These are phyloP conservation scores for Phaeomoniella chlamydospora DNA, from an alignment of 2,329 filamentous ascomycete species.

Conservation along the genomic window DNA sequence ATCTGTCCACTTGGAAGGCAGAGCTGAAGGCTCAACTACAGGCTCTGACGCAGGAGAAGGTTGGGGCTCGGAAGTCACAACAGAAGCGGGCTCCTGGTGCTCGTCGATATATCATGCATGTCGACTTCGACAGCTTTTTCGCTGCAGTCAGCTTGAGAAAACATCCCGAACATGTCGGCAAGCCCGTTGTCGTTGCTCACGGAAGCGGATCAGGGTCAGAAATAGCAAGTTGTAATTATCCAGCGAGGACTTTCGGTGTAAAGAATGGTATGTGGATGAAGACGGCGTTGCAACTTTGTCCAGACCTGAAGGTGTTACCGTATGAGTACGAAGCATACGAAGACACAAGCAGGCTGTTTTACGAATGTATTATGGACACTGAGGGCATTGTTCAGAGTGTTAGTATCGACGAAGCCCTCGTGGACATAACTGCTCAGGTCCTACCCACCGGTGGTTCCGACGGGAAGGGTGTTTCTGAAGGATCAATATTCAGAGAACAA, in stretches of 20 bases:
- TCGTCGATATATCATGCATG: constrained; percentile 76
- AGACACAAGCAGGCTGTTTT: constrained; percentile 76
- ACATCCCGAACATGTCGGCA: constrained; percentile 58
- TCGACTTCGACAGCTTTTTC: constrained; percentile 98
- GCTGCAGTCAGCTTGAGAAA: constrained; percentile 79
- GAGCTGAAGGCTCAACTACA: constrained; percentile 84
- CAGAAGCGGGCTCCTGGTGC: constrained; percentile 45
- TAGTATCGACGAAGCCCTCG: constrained; percentile 85
- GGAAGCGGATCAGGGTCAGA: constrained; percentile 75
- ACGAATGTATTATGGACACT: constrained; percentile 64
- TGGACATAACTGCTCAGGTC: constrained; percentile 67
- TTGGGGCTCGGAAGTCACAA: constrained; percentile 26
- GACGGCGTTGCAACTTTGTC: constrained; percentile 65
- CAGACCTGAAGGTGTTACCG: constrained; percentile 74
- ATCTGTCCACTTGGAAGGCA: constrained; percentile 92
- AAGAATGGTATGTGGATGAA: constrained; percentile 99
- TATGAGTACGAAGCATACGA: constrained; percentile 96
- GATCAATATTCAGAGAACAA: constrained; percentile 63
- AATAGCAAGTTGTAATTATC: constrained; percentile 95
- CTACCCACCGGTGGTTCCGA: constrained; percentile 50
- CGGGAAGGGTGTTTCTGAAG: constrained; percentile 50
- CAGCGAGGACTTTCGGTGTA: constrained; percentile 69
- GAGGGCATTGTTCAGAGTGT: constrained; percentile 87
- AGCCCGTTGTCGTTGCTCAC: constrained; percentile 81
- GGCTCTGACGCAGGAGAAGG: constrained; percentile 58